phyloP scores from a whole-genome alignment of 2,329 filamentous ascomycete genomes.

The Trichophyton benhamiae region DNA sequence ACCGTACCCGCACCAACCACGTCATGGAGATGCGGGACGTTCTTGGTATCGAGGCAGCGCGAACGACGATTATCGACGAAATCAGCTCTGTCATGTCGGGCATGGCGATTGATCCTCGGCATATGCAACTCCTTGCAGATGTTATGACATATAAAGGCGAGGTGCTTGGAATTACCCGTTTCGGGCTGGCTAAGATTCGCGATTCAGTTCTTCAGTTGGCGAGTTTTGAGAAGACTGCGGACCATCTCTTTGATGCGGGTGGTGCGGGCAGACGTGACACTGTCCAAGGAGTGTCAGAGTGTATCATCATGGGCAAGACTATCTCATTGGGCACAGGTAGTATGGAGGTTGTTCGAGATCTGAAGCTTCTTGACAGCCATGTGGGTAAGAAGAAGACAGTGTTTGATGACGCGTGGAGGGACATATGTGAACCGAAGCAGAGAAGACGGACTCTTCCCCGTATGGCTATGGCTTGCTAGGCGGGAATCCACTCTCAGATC shows the following conservation, averaged over 20 bases:
- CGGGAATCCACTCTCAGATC: background rate
- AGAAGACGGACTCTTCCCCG: background rate
- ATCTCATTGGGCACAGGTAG: constrained; percentile 85
- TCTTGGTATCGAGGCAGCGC: constrained; percentile 87
- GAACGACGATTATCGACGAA: constrained; percentile 76
- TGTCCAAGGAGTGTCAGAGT: constrained; percentile 89
- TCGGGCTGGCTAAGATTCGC: constrained; percentile 91
- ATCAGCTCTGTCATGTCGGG: constrained; percentile 80
- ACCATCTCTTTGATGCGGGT: constrained; percentile 91
- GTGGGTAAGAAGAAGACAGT: constrained; percentile 45
- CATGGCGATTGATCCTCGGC: constrained; percentile 92
- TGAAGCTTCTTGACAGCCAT: constrained; percentile 54
- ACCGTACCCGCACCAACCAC: constrained; percentile 63
- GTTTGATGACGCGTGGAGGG: constrained; percentile 53
- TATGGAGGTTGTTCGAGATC: constrained; percentile 71
- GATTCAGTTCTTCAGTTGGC: constrained; percentile 89
- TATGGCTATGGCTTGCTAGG: background rate
- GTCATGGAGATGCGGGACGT: constrained; percentile 82
- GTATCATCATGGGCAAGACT: constrained; percentile 96
- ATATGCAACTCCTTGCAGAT: constrained; percentile 94
- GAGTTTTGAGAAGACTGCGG: constrained; percentile 94
- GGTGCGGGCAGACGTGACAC: constrained; percentile 81
- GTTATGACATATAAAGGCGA: constrained; percentile 99
- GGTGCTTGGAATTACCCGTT: constrained; percentile 89
- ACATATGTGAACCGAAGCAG: constrained; percentile 10